These are phyloP conservation scores for Amborella trichopoda DNA, from an alignment of 164 flowering plant species.

Conservation along the genomic window DNA sequence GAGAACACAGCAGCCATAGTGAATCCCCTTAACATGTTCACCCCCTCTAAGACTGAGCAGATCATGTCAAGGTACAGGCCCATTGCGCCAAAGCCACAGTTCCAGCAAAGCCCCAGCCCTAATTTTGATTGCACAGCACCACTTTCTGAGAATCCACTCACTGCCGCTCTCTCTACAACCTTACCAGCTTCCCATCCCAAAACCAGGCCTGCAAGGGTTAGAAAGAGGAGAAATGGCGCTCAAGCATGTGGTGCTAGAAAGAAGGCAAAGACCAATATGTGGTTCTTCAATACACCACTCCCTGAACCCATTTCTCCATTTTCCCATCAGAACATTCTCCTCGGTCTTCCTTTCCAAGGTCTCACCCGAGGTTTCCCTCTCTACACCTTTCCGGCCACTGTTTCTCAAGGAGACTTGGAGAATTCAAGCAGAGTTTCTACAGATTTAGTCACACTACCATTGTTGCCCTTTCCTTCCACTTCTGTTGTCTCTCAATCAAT, in stretches of 20 bases:
- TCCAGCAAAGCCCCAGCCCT: constrained; percentile 5
- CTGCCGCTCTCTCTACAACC: constrained; percentile 34
- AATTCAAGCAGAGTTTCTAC: constrained; percentile 8
- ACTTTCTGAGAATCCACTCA: constrained; percentile 34
- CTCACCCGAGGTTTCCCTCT: constrained; percentile 15
- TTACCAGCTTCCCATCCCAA: constrained; percentile 22
- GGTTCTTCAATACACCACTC: too few relatives aligned
- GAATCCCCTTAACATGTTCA: constrained; percentile 29
- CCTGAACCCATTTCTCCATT: constrained; percentile 3
- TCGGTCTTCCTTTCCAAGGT: constrained; percentile 22
- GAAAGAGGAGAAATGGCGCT: constrained; percentile 47
- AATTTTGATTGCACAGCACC: constrained; percentile 17
- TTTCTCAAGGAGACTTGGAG: constrained; percentile 3
- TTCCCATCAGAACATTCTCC: constrained; percentile 9
- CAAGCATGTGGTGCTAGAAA: constrained; percentile 26
- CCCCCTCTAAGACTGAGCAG: constrained; percentile 59
- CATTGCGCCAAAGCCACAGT: constrained; percentile 82
- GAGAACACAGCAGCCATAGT: constrained; percentile 16
- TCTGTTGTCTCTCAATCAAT: neutral
- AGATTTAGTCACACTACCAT: constrained; percentile 36
- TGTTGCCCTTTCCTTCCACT: constrained; percentile 26
- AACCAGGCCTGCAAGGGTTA: constrained; percentile 32
- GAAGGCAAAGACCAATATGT: constrained; percentile 20
- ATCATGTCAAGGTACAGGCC: constrained; percentile 90
- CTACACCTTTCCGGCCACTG: constrained; percentile 8